Evolutionary conservation across 2,329 filamentous ascomycete species (phyloP), one percentile per base, ranked within the genome.

Genomic region (Ceratocystis alfenasii): DNA sequence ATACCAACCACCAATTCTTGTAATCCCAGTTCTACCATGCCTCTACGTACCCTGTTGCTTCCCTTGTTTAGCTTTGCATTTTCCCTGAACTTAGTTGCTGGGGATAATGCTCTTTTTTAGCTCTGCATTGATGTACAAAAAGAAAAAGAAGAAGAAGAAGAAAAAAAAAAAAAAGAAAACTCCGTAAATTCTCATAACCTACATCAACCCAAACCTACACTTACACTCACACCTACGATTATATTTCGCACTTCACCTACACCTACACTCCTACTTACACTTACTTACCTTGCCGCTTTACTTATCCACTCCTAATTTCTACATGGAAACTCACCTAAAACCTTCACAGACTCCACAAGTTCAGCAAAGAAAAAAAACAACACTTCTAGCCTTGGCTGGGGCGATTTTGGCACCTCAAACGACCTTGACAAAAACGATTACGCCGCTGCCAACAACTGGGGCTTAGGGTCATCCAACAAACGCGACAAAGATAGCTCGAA

Each of bases 401-500:
- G 33, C 33, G 36, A 48, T 50, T 33, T 48, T 48, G 46, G 61
- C 59, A 41, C 12, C 44, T n/a, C 57, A 22, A 63, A 17, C 48
- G n/a, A 33, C 46, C 10, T 33, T 8, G 15, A 45, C 59, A 22
- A 28, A 57, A 8, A 55, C 62, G 28, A 48, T 5, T 15, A 15
- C 36, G 1, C 36, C 12, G 3, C 53, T 5, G 44, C 22, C 17
- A 60, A 45, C 61, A 36, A n/a, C 41, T 46, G 61, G 44, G 36
- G 50, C 28, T 64, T 33, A 25, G 20, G 48, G 20, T 55, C n/a
- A 22, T 7, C 36, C n/a, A 20, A 41, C 33, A 45, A 55, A 46
- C 63, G 69, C 53, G 64, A 69, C 41, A 69, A 71, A 62, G 66
- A 69, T 64, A 72, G 72, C 71, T 33, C 6, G 5, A 74, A 75